Base-by-base conservation (phyloP, 768 basidiomycete genomes). In the Tremella fuciformis region DNA sequence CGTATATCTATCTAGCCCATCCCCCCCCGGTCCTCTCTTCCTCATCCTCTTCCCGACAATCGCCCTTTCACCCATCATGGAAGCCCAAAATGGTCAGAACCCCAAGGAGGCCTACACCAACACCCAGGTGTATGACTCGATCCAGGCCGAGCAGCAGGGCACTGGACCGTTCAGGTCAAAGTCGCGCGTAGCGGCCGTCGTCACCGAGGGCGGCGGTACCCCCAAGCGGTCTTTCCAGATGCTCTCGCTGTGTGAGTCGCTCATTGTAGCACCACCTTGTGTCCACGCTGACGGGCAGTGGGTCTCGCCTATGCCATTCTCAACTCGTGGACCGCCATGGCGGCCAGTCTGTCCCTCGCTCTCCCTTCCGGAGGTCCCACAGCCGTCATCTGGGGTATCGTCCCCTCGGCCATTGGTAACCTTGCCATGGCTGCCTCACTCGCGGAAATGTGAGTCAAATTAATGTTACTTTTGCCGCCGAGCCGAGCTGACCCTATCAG, bases 281-380 rank as follows among this genome's bases (percentile, higher is more conserved):
- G 22, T 34, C 29, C 29, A 34, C 11, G 47, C 11, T 34, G 29
- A 34, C 29, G 6, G 11, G 29, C 42, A 70, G 66, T 70, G 37
- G 69, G 69, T 40, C 34, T 70, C 50, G 69, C 69, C 22, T 70
- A 70, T 58, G 69, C 69, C 16, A 62, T 70, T 46, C 51, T 66
- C 18, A 70, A 70, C 49, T 70, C 69, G 63, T 70, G 69, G 69
- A 67, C 66, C 3, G 69, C 69, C 3, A 70, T 70, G 69, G 69
- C 69, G 8, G 53, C 69, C 9, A 67, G 65, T 9, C 40, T 70
- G 13, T 67, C 65, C 1, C 55, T 70, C 41, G 69, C 69, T 2
- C 34, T 70, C 37, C 69, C 69, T 22, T 70, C 69, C 6, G 69
- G 69, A 26, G 69, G 69, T 6, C 69, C 69, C 3, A 65, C 65